Conservation (phyloP, 2,329 filamentous ascomycete genomes). For the Fusarium sp. region DNA sequence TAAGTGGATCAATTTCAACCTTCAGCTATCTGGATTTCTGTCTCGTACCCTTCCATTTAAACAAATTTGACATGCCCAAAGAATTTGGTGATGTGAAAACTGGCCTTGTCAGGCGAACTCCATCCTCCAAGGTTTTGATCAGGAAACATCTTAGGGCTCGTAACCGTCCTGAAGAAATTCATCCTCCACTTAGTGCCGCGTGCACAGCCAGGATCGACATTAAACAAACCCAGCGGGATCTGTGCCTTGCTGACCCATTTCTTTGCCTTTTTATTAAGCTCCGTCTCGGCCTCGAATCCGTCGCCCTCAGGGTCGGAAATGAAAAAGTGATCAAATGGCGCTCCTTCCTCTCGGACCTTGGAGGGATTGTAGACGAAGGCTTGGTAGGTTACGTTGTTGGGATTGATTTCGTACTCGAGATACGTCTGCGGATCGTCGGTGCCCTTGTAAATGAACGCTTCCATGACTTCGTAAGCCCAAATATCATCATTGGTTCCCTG, state of each 20-base stretch:
- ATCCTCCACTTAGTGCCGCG: conserved; percentile 62
- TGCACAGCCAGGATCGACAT: conserved; percentile 58
- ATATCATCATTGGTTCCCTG: conserved; percentile 60
- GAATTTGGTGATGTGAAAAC: conserved; percentile 62
- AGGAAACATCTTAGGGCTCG: conserved; percentile 57
- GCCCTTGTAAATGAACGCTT: conserved; percentile 61
- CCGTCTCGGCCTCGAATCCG: conserved; percentile 56
- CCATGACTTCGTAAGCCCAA: conserved; percentile 64
- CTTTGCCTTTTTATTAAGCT: conserved; percentile 51
- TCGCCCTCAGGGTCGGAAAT: conserved; percentile 55
- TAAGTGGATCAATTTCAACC: neutral
- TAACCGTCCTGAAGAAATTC: conserved; percentile 65
- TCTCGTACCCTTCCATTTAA: conserved; percentile 17
- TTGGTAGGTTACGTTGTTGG: conserved; percentile 64
- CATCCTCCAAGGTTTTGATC: conserved; percentile 59
- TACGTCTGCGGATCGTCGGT: conserved; percentile 61
- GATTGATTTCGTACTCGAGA: conserved; percentile 63
- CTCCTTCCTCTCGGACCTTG: conserved; percentile 56
- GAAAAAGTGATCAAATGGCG: conserved; percentile 59
- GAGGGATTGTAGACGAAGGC: conserved; percentile 64
- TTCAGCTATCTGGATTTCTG: neutral
- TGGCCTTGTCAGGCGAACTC: conserved; percentile 59
- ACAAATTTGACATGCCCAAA: conserved; percentile 58
- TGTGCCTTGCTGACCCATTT: conserved; percentile 57
- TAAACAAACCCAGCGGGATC: conserved; percentile 63